Base-by-base conservation (phyloP, 139 green algal genomes). In the Microglena sp. region DNA sequence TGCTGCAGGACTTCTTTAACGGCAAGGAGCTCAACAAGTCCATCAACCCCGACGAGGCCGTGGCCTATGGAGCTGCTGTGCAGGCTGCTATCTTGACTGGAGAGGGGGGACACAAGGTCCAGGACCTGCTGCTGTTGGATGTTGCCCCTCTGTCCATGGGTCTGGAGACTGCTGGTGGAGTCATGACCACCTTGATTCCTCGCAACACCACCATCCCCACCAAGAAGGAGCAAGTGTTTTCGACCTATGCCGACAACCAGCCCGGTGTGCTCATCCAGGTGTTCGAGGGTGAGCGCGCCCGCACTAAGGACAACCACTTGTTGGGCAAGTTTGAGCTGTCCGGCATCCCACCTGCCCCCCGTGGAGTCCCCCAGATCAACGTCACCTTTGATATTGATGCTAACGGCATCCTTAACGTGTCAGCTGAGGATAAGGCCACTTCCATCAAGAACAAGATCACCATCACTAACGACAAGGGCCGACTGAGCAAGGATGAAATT, bases 191-290 rank as follows among this genome's bases (percentile, higher is more conserved):
- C n/a, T 82, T 99, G 26, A 98, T 99, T 67, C 75, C 78, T 2
- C 85, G 94, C 45, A 98, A 99, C 84, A 98, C 94, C 56, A 98
- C 94, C 59, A 89, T 99, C 56, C 94, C 94, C 57, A 96, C 90
- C 61, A 99, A 99, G 88, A 99, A 99, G 86, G 94, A 99, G 86
- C 90, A 99, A 84, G 80, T 97, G 11, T 99, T 99, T 87, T 95
- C 85, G 32, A 99, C 94, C 31, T 98, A 96, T 81, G 82, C 81
- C 7, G 93, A 99, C 83, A 99, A 98, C 86, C 94, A 99, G 89
- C 91, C 94, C 0, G 92, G 84, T 27, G 93, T 99, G 75, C 85
- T 96, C 33, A 95, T 95, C 68, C 91, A 98, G 83, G 86, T 87
- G 35, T 74, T 62, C 30, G 59, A 74, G 68, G 68, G 68, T 46